Evolutionary conservation across 257 asterid genomes (phyloP), one percentile per base, ranked within the genome.

Genomic region (Ophiorrhiza pumila): DNA sequence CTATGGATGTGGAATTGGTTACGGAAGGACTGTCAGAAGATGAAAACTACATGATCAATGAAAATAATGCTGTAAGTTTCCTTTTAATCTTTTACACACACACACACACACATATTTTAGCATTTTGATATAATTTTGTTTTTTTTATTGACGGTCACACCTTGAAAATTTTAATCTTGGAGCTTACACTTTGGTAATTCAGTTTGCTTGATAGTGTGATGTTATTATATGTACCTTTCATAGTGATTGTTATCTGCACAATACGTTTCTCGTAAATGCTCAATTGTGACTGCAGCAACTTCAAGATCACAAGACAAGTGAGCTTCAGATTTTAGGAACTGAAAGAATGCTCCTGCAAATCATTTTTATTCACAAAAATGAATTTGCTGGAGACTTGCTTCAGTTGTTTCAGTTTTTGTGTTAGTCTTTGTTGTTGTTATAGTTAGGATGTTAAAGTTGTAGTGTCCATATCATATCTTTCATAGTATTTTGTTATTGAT

Each of bases 1-100:
- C 77, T 76, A 92, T 93, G 97, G 98, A 91, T 46, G 86, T 89
- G 82, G 98, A 89, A 57, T 87, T 89, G 75, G 76, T 83, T 57
- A 76, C 91, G 39, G 96, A 82, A 46, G 96, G 77, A 46, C 60
- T 78, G 52, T 80, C 90, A 43, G 97, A 84, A 56, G 93, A 87
- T 65, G 98, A 89, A 37, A 80, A 74, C 81, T 89, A 69, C 75
- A 80, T 50, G 52, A 69, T 78, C 75, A 88, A 88, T 82, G 91
- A 89, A 67, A 81, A 74, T 71, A 81, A 68, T 83, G 92, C 88
- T 79, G 98, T 89, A 76, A 69, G 71, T 74, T 53, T 76, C 60
- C 27, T 58, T 62, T 27, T 60, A n/a, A n/a, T n/a, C n/a, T n/a
- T n/a, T n/a, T n/a, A n/a, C n/a, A n/a, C n/a, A n/a, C n/a, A n/a